phyloP scores from a whole-genome alignment of 495 filamentous ascomycete species.

The Hypoxylon cercidicola region DNA sequence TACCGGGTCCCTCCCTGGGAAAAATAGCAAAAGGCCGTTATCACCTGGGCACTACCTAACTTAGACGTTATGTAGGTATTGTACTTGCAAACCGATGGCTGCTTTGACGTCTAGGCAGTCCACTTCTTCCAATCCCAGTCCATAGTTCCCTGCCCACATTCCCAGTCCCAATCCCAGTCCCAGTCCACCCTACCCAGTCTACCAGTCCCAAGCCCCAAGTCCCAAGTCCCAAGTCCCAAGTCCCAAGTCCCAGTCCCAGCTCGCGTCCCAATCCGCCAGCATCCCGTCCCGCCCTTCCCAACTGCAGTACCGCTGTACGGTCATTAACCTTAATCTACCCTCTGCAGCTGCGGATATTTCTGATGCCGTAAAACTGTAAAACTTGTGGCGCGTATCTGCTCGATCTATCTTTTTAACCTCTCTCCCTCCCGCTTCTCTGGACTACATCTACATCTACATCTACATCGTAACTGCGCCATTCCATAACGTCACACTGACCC shows the following conservation, averaged over 20 bases:
- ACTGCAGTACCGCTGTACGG: constrained; percentile 17
- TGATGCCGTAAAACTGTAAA: constrained; percentile 13
- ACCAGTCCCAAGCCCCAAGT: too few species aligned
- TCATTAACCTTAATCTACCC: constrained; percentile 38
- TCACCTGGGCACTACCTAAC: background rate
- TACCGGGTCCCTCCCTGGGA: constrained; percentile 35
- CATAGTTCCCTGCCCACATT: too few species aligned
- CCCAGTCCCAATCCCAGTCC: too few species aligned
- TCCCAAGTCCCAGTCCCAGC: too few species aligned
- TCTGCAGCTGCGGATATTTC: constrained; percentile 25
- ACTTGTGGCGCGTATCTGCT: constrained; percentile 15
- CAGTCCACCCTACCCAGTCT: too few species aligned
- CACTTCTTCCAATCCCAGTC: too few species aligned
- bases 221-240: too few species aligned
- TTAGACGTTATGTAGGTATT: too few species aligned
- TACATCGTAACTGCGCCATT: background rate
- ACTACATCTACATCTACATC: too few species aligned
- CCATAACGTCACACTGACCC: constrained; percentile 7
- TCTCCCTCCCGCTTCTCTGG: background rate
- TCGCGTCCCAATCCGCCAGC: too few species aligned
- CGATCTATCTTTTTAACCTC: constrained; percentile 6
- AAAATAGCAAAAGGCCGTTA: constrained; percentile 16
- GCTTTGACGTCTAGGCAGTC: too few species aligned
- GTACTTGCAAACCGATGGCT: too few species aligned
- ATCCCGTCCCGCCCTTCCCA: constrained; percentile 25